Base-by-base conservation (phyloP, 2,329 filamentous ascomycete genomes). In the Fusarium protoensiforme region DNA sequence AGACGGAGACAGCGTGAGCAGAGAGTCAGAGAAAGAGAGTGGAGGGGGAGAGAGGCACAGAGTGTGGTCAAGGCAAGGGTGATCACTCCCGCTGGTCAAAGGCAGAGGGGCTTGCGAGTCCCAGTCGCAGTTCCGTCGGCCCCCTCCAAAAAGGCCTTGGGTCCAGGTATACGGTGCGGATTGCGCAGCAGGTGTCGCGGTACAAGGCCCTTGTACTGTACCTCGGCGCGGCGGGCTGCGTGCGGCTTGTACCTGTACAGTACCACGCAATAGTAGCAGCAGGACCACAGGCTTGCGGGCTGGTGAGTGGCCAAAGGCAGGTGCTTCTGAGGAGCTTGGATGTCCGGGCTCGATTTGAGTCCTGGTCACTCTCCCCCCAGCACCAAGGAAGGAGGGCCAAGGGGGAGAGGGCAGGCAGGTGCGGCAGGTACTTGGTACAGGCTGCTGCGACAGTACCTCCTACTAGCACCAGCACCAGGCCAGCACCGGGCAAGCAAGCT, bases 191-290 rank as follows among this genome's bases (percentile, higher is more conserved):
- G 22, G 57, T 39, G 66, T 60, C 39, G 68, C 71, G 69, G 77
- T 83, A 83, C 82, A 81, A 76, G 71, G 53, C 61, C 63, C 58
- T 78, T 78, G 81, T 80, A 82, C 80, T 81, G 77, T 82, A 81
- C 79, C 68, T 83, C 73, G 75, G 77, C 72, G 78, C 75, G 78
- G 76, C 74, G 77, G 76, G 73, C 76, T 77, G 76, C 73, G 74
- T 72, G 71, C 61, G 64, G 56, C 71, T 74, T 76, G 82, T 84
- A 82, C 78, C 80, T 77, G 72, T 82, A 84, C 82, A 83, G 82
- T 83, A 83, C 81, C 80, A 66, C 75, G 69, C 74, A 78, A 75
- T 71, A 75, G 74, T 76, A 77, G 74, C 65, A 77, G 68, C 73
- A 75, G 69, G 69, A 70, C 69, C 63, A 68, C 71, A 24, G 48